Conservation (phyloP, 164 flowering plant genomes). For the Amborella trichopoda region DNA sequence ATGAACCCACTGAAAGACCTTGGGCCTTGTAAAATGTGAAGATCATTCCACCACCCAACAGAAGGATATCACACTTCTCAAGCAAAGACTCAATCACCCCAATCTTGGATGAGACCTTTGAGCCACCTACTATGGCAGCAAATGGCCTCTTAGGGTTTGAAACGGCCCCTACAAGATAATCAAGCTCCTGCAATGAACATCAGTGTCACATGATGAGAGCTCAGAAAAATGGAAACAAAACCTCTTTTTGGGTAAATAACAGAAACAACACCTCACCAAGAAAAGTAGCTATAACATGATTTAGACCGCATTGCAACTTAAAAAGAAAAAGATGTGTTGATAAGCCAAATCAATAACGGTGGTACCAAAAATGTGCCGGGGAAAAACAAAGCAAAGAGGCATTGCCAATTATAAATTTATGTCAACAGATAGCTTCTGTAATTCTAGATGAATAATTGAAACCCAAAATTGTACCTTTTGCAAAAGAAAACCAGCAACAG, state of each 20-base stretch:
- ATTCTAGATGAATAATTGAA: too few relatives aligned
- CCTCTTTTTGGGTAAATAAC: background rate
- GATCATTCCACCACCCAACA: slow-evolving; percentile 79
- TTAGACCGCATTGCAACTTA: too few relatives aligned
- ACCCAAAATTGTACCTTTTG: slow-evolving; percentile 59
- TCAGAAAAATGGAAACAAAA: background rate
- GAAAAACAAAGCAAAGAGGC: too few relatives aligned
- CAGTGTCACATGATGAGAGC: background rate
- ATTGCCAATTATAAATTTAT: too few relatives aligned
- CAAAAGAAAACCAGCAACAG: slow-evolving; percentile 82
- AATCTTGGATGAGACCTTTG: slow-evolving; percentile 74
- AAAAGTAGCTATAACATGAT: too few relatives aligned
- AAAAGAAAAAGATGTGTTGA: too few relatives aligned
- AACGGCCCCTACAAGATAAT: slow-evolving; percentile 72
- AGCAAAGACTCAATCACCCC: slow-evolving; percentile 74
- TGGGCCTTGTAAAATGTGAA: slow-evolving; percentile 83
- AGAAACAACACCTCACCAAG: background rate
- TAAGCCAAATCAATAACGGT: too few relatives aligned
- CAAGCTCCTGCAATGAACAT: slow-evolving; percentile 43
- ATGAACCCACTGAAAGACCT: slow-evolving; percentile 65
- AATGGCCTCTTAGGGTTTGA: slow-evolving; percentile 73
- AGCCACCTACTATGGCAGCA: slow-evolving; percentile 84
- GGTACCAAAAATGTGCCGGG: too few relatives aligned
- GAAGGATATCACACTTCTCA: slow-evolving; percentile 60
- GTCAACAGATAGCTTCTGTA: too few relatives aligned